These are phyloP conservation scores for Lentinula sp. DNA, from an alignment of 768 basidiomycete genomes.

Conservation along the genomic window DNA sequence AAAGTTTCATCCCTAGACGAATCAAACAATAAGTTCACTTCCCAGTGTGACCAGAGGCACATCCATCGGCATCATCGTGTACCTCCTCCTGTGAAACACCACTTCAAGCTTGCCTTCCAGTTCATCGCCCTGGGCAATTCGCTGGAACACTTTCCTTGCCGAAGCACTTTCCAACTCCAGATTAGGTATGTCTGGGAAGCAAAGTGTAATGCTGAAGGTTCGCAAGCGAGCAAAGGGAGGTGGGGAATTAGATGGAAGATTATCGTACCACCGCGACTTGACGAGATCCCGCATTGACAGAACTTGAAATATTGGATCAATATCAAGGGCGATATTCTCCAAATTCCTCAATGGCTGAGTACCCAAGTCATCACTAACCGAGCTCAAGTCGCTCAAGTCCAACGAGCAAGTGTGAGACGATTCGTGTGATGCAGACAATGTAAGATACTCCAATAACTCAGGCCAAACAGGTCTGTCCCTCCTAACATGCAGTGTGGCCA, in stretches of 20 bases:
- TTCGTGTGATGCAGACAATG: background rate
- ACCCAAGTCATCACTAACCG: background rate
- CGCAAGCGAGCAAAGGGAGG: background rate
- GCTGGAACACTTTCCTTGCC: background rate
- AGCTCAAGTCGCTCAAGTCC: background rate
- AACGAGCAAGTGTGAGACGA: background rate
- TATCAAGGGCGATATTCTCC: conserved; percentile 3
- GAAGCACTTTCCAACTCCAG: background rate
- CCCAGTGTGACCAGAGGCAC: background rate
- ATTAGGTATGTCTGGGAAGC: conserved; percentile 2
- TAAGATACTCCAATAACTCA: background rate
- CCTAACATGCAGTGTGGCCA: background rate
- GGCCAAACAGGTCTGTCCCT: conserved; percentile 3
- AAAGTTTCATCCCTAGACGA: background rate
- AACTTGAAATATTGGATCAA: conserved; percentile 2
- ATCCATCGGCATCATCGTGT: conserved; percentile 3
- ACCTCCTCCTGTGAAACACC: background rate
- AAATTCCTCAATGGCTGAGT: background rate
- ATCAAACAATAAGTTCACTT: background rate
- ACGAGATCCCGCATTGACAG: background rate
- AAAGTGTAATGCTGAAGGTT: background rate
- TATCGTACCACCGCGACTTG: background rate
- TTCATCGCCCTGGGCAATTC: background rate
- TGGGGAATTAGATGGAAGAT: background rate
- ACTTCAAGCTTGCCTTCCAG: background rate